phyloP scores from a whole-genome alignment of 768 basidiomycete species.

The Panaeolus papilionaceus region DNA sequence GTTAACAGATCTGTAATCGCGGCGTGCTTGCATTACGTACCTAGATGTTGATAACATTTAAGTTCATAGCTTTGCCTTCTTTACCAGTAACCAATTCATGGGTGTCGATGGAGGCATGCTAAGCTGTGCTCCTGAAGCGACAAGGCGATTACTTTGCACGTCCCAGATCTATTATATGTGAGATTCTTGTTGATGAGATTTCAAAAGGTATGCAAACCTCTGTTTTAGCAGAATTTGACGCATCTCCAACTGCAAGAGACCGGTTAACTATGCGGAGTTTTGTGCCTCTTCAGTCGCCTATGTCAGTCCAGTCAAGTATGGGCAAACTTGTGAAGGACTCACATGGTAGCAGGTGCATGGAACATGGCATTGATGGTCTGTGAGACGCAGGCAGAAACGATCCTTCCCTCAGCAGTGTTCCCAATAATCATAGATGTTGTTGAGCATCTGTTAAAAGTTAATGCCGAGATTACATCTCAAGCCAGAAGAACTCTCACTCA shows the following conservation, averaged over 20 bases:
- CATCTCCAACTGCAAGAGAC: constrained; percentile 37
- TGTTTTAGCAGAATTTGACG: constrained; percentile 40
- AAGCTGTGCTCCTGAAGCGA: constrained; percentile 50
- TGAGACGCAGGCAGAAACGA: constrained; percentile 43
- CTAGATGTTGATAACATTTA: neutral
- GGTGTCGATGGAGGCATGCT: constrained; percentile 41
- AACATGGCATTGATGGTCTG: constrained; percentile 52
- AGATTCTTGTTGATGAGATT: neutral
- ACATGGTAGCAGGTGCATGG: constrained; percentile 48
- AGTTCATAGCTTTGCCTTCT: constrained; percentile 7
- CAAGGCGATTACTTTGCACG: constrained; percentile 39
- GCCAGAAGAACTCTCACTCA: constrained; percentile 38
- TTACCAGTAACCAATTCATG: constrained; percentile 15
- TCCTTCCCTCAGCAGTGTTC: constrained; percentile 38
- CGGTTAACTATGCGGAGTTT: constrained; percentile 48
- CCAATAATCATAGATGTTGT: constrained; percentile 44
- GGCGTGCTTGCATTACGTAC: neutral
- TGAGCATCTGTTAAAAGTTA: constrained; percentile 38
- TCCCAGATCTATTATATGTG: constrained; percentile 46
- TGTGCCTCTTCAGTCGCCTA: constrained; percentile 41
- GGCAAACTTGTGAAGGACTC: constrained; percentile 23
- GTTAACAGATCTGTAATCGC: neutral
- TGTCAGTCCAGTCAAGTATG: constrained; percentile 4
- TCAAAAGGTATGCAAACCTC: constrained; percentile 38
- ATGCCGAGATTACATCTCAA: neutral